These are phyloP conservation scores for Cymbidium sinense DNA, from an alignment of 106 monocot species.

Conservation along the genomic window DNA sequence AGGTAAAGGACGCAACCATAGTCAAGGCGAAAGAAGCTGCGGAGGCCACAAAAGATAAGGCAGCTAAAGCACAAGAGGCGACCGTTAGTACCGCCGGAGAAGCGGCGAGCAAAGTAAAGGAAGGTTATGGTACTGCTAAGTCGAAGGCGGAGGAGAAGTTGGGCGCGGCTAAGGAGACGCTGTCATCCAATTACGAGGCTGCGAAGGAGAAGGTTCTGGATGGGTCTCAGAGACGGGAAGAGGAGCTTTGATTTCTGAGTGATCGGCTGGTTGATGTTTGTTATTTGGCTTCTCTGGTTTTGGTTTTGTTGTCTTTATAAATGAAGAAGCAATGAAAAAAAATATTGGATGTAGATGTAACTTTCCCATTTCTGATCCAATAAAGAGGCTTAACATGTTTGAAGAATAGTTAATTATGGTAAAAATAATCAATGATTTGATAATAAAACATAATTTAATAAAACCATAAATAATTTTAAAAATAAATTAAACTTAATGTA, in stretches of 20 bases:
- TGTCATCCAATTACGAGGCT: constrained; percentile 4
- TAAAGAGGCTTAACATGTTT: no score
- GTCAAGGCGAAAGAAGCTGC: background rate
- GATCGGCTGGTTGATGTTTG: background rate
- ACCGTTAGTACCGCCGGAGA: no score
- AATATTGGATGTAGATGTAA: no score
- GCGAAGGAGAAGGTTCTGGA: constrained; percentile 11
- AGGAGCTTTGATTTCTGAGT: constrained; percentile 8
- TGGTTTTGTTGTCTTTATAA: background rate
- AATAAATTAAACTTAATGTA: no score
- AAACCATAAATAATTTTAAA: no score
- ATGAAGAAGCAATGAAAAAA: background rate
- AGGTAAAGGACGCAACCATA: background rate
- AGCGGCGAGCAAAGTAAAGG: constrained; percentile 6
- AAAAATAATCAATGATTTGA: no score
- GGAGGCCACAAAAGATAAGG: background rate
- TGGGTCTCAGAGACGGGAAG: background rate
- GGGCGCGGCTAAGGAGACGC: constrained; percentile 4
- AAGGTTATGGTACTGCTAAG: constrained; percentile 1
- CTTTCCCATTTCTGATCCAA: no score
- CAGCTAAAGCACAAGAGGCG: background rate
- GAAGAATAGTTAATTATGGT: no score
- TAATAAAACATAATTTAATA: no score
- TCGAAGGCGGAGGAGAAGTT: background rate
- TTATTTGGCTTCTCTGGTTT: background rate